Evolutionary conservation across 1,139 yeast genomes (phyloP), one percentile per base, ranked within the genome.

Genomic region (Suzukiozyma palmioleophila): DNA sequence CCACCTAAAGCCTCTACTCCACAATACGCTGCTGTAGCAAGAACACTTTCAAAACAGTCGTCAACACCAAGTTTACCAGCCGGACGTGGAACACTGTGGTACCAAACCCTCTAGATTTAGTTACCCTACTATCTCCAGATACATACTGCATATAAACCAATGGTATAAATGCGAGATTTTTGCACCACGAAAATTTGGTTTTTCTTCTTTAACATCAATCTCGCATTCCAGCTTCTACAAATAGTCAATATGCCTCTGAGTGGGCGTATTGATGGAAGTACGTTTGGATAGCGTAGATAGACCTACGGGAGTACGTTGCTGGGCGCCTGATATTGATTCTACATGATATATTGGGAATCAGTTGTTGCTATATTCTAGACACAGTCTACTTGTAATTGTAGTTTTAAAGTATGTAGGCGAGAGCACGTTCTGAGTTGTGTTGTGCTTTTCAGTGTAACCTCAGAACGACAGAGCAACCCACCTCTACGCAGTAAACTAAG

Each of bases 281-380:
- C 51, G 61, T 58, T 66, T 48, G 49, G 47, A 40, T 15, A 65
- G 76, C 75, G 75, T 66, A 71, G 66, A 71, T 39, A 36, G 57
- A 69, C 65, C 66, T 44, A 47, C 44, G 48, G 73, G 72, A 64
- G 76, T 74, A 70, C 76, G 76, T 70, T 71, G 61, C 77, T 71
- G 77, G 77, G 77, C 77, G 75, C 77, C 77, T 62, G 77, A 59
- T 69, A 68, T 69, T 69, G 77, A 71, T 72, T 54, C 47, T 49
- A 43, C 44, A 57, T 71, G 76, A 71, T 61, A 66, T 67, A 67
- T 61, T 70, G 75, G 77, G 77, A 71, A 71, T 71, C 77, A 71
- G 77, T 70, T 70, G 76, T 66, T 74, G 59, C 76, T 69, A 70
- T 61, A 70, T 62, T 43, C 50, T 42, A 18, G 22, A 18, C 22